phyloP scores from a whole-genome alignment of 352 stramenopile genomes.

The Pythium vanterpoolii region DNA sequence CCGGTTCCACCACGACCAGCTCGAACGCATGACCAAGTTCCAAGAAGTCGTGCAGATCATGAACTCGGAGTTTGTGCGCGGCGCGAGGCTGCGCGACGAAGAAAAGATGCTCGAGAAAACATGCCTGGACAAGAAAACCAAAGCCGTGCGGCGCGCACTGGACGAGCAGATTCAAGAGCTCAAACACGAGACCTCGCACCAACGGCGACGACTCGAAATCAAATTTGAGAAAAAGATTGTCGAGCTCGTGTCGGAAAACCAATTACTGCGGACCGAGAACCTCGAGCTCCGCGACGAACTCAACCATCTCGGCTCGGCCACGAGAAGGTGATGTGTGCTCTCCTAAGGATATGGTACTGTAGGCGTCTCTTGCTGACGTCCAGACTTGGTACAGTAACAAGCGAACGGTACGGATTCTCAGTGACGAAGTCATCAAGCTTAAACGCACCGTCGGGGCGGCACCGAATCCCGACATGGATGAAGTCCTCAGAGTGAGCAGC shows the following conservation, averaged over 20 bases:
- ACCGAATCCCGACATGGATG: conserved; percentile 18
- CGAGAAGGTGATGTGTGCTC: conserved; percentile 24
- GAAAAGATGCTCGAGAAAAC: conserved; percentile 30
- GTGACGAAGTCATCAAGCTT: conserved; percentile 47
- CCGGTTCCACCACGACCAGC: conserved; percentile 28
- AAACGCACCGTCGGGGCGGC: conserved; percentile 27
- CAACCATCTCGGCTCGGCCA: conserved; percentile 18
- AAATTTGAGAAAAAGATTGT: conserved; percentile 38
- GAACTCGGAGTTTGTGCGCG: conserved; percentile 34
- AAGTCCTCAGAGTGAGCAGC: conserved; percentile 16
- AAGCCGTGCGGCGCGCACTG: conserved; percentile 20
- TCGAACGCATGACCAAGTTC: conserved; percentile 31
- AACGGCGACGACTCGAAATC: conserved; percentile 29
- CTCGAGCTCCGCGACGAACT: conserved; percentile 36
- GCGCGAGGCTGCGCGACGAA: conserved; percentile 30
- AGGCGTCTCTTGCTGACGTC: conserved; percentile 1
- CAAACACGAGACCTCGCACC: conserved; percentile 21
- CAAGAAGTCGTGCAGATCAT: conserved; percentile 37
- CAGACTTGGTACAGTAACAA: conserved; percentile 32
- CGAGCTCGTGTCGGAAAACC: conserved; percentile 41
- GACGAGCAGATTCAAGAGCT: conserved; percentile 29
- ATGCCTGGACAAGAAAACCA: conserved; percentile 31
- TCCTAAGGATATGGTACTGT: background rate
- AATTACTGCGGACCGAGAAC: conserved; percentile 36
- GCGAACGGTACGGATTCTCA: conserved; percentile 39